Evolutionary conservation across 768 basidiomycete genomes (phyloP).

Genomic region (Trametes gibbosa): DNA sequence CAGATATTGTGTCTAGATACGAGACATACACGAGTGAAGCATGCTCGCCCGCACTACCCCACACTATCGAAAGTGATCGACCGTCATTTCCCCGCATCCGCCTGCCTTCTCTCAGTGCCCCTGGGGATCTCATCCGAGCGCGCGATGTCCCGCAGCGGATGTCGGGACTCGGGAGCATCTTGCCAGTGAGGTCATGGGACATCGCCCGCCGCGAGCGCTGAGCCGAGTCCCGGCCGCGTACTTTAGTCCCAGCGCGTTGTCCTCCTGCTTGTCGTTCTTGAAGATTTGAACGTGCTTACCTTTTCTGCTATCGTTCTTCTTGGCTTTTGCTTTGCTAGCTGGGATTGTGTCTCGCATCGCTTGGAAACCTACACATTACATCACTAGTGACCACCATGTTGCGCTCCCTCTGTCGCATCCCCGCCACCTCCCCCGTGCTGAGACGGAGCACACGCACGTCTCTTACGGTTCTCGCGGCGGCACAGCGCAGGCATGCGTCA

Average conservation of each 20-base stretch:
- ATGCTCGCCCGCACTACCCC: too few species aligned
- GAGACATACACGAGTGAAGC: too few species aligned
- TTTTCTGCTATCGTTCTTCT: neutral
- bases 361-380: neutral
- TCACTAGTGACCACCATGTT: neutral
- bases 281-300: neutral
- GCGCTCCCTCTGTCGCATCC: slow-evolving; percentile 4
- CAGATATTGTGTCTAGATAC: too few species aligned
- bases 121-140: too few species aligned
- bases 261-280: neutral
- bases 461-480: neutral
- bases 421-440: neutral
- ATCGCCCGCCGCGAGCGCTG: slow-evolving; percentile 4
- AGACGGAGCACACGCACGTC: neutral
- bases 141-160: too few species aligned
- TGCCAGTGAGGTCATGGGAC: too few species aligned
- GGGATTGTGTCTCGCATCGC: too few species aligned
- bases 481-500: slow-evolving; percentile 38
- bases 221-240: slow-evolving; percentile 1
- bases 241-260: too few species aligned
- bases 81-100: too few species aligned
- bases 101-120: too few species aligned
- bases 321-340: neutral
- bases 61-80: too few species aligned
- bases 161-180: too few species aligned